A percentile compares a stretch with the other conserved stretches of the same genome.
Conservation (phyloP, 2,329 filamentous ascomycete genomes). For the Fusarium euwallaceae region DNA sequence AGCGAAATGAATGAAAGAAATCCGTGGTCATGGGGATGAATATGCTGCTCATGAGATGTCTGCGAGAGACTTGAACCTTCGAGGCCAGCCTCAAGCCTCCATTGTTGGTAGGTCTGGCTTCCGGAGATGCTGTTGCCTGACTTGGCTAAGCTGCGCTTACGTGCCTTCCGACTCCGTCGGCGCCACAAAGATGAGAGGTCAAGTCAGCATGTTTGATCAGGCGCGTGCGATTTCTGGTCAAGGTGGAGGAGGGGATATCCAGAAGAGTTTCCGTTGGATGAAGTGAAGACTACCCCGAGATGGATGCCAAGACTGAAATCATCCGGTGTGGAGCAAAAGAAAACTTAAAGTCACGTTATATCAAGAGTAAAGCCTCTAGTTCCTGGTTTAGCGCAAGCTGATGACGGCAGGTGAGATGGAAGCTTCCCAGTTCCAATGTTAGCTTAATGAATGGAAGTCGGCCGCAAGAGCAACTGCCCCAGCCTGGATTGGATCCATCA, state of each 20-base stretch:
- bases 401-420: neutral
- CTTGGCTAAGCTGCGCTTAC: constrained; percentile 3
- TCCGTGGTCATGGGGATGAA: neutral
- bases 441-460: neutral
- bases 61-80: constrained; percentile 10
- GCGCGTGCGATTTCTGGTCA: neutral
- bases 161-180: constrained; percentile 3
- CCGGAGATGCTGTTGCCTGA: neutral
- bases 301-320: neutral
- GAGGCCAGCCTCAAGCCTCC: neutral
- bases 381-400: neutral
- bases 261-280: neutral
- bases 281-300: neutral
- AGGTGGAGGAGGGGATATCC: neutral
- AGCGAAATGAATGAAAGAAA: neutral
- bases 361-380: neutral
- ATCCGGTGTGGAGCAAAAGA: neutral
- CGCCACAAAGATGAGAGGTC: constrained; percentile 1
- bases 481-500: neutral
- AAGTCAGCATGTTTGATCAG: constrained; percentile 3
- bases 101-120: constrained; percentile 3
- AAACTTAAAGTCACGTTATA: neutral
- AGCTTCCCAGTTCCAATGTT: neutral
- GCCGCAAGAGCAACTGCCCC: neutral
- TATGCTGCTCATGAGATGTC: neutral